These are phyloP conservation scores for Apiospora kogelbergensis DNA, from an alignment of 2,329 filamentous ascomycete genomes.

Conservation along the genomic window DNA sequence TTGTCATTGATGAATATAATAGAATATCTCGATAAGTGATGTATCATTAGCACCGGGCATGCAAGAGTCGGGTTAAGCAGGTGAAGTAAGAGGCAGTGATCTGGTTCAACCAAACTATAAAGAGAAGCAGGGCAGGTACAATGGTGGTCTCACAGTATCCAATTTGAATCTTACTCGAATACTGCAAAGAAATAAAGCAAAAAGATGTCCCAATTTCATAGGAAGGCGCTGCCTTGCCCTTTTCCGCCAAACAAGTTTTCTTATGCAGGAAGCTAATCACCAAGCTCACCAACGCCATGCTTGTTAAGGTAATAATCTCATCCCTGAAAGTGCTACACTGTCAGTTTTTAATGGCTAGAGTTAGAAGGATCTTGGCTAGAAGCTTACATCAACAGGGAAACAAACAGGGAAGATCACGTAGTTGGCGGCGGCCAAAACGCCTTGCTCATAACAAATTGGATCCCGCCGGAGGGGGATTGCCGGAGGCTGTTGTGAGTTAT, in stretches of 20 bases:
- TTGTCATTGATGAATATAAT: too few species aligned
- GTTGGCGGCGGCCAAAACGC: not conserved
- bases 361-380: accelerated
- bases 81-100: too few species aligned
- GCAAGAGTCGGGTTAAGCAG: too few species aligned
- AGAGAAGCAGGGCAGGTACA: too few species aligned
- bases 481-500: not conserved
- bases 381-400: not conserved
- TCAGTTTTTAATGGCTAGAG: not conserved
- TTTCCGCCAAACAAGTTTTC: not conserved
- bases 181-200: too few species aligned
- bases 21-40: too few species aligned
- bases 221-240: not conserved
- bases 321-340: not conserved
- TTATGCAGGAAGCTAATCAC: not conserved
- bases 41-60: too few species aligned
- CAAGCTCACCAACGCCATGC: not conserved
- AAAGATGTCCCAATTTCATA: not conserved
- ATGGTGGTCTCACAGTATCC: too few species aligned
- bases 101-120: too few species aligned
- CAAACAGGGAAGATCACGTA: not conserved
- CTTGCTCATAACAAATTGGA: not conserved
- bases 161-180: too few species aligned
- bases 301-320: not conserved
- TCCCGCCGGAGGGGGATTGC: not conserved